These are phyloP conservation scores for Fusarium continuum DNA, from an alignment of 2,329 filamentous ascomycete genomes.

Conservation along the genomic window DNA sequence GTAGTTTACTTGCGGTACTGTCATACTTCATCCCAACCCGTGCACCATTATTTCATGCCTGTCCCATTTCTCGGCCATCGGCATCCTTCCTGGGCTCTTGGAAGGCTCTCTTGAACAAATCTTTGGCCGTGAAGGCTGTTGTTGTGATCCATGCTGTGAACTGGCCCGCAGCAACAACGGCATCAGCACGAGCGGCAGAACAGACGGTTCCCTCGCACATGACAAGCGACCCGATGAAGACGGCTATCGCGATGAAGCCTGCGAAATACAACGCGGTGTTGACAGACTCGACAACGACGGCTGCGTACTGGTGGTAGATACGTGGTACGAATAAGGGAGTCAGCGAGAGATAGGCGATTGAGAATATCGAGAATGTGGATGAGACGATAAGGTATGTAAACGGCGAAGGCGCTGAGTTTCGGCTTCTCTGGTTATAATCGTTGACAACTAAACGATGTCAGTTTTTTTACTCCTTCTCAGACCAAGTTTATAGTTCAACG, in stretches of 20 bases:
- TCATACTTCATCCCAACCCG: neutral
- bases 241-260: conserved; percentile 66
- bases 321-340: conserved; percentile 56
- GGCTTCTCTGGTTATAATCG: conserved; percentile 65
- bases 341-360: conserved; percentile 63
- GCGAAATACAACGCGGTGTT: conserved; percentile 67
- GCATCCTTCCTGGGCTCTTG: conserved; percentile 42
- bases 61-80: conserved; percentile 49
- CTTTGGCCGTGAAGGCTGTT: conserved; percentile 56
- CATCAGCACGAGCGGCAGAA: conserved; percentile 61
- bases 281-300: conserved; percentile 59
- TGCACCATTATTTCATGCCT: conserved; percentile 39
- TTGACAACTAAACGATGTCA: conserved; percentile 59
- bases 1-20: neutral
- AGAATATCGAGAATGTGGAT: conserved; percentile 63
- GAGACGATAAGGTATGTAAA: conserved; percentile 67
- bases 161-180: conserved; percentile 62
- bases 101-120: conserved; percentile 57
- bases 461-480: neutral
- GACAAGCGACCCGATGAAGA: conserved; percentile 64
- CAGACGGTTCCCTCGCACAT: conserved; percentile 69
- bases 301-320: conserved; percentile 58
- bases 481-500: neutral
- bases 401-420: conserved; percentile 62
- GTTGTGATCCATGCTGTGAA: conserved; percentile 64